Base-by-base conservation (phyloP, 2,329 filamentous ascomycete genomes). In the Aspergillus ustus region DNA sequence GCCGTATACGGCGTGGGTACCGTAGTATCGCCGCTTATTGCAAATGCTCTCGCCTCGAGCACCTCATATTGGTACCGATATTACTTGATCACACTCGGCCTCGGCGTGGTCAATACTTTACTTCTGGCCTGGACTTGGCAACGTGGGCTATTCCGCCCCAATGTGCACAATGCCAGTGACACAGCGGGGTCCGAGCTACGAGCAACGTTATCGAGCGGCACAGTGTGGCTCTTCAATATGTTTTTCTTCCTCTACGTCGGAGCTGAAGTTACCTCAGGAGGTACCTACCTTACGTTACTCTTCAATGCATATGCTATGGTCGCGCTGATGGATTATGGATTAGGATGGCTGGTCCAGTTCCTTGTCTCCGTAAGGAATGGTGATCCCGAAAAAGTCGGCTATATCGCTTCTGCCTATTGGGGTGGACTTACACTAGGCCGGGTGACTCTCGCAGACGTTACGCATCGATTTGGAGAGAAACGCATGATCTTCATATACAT, bases 331-430 rank as follows among this genome's bases (percentile, higher is more conserved):
- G 40, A 20, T 25, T 7, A 17, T 8, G 20, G 19, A 25, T 25
- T 46, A 70, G 68, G 68, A 37, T 70, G 68, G 68, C 61, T 70
- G n/a, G 66, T 69, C 8, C 67, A 70, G 17, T 70, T 70, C 45
- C 61, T 70, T 22, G 59, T 70, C 28, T 68, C 64, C 7, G 64
- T 69, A 13, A 58, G 68, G 52, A 56, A 70, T 43, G 68, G 68
- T 2, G 63, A 70, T 19, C 62, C 67, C 9, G 62, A 66, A 13
- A 68, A 66, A 54, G 67, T 70, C 20, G 68, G 68, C 29, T 70
- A 70, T 48, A 60, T 70, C 31, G 68, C 68, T n/a, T 69, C 68
- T 7, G 63, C 58, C 7, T 70, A 68, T 56, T 70, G 68, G 68
- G 48, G 62, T 2, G 68, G 68, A 5, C 69, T 70, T 52, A 69